These are phyloP conservation scores for Chaetomidium leptoderma DNA, from an alignment of 495 filamentous ascomycete species.

Conservation along the genomic window DNA sequence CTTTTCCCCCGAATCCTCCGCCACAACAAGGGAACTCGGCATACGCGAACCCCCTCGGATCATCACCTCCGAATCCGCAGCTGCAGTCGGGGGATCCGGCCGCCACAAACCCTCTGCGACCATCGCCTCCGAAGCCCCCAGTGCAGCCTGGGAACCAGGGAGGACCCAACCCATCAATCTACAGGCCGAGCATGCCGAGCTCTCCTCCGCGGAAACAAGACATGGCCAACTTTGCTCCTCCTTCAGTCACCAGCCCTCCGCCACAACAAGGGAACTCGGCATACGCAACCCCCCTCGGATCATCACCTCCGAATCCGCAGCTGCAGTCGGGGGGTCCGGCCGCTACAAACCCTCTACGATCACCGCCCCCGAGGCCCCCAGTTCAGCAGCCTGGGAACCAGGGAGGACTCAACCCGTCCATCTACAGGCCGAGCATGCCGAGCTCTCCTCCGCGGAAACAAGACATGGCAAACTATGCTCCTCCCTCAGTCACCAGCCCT, in stretches of 20 bases:
- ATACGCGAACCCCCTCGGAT: background rate
- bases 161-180: background rate
- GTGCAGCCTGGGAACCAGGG: background rate
- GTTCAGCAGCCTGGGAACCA: background rate
- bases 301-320: background rate
- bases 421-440: constrained; percentile 7
- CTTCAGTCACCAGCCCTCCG: background rate
- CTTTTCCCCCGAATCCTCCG: background rate
- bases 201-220: too few relatives aligned
- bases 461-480: background rate
- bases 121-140: constrained; percentile 8
- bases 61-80: background rate
- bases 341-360: background rate
- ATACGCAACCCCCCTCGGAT: background rate
- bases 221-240: background rate
- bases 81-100: background rate
- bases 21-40: too few relatives aligned
- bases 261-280: too few relatives aligned
- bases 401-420: background rate
- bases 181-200: constrained; percentile 10
- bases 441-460: constrained; percentile 5
- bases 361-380: constrained; percentile 9
- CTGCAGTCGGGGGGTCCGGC: background rate
- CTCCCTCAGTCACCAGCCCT: background rate
- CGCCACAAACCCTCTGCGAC: background rate